Conservation (phyloP, 2,329 filamentous ascomycete genomes). For the Purpureocillium lavendulum region DNA sequence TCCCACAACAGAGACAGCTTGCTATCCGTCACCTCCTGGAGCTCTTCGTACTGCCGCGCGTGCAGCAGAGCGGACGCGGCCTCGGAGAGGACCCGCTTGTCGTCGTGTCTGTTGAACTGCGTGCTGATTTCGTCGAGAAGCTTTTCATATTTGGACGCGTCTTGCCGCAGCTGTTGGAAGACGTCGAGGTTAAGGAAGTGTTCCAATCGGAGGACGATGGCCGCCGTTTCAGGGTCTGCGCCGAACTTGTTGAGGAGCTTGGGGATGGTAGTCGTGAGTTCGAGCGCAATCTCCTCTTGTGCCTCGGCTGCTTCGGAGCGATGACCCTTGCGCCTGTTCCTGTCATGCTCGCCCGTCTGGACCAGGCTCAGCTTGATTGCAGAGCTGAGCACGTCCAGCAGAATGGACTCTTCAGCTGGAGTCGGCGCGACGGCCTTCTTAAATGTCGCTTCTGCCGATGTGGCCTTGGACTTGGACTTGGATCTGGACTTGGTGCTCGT, state of each 20-base stretch:
- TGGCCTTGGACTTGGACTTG: conserved; percentile 43
- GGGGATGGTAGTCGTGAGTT: conserved; percentile 72
- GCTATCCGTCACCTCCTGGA: conserved; percentile 74
- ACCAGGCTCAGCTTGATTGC: conserved; percentile 68
- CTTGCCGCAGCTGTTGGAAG: conserved; percentile 83
- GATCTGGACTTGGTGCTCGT: conserved; percentile 44
- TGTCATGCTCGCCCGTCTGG: conserved; percentile 57
- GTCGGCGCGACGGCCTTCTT: conserved; percentile 66
- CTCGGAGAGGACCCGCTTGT: conserved; percentile 76
- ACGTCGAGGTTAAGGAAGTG: conserved; percentile 80
- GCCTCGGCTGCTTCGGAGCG: conserved; percentile 59
- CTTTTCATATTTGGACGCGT: conserved; percentile 69
- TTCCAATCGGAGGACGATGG: conserved; percentile 76
- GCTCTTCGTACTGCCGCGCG: conserved; percentile 77
- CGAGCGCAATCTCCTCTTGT: conserved; percentile 70
- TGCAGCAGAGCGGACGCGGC: conserved; percentile 76
- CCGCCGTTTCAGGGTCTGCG: conserved; percentile 77
- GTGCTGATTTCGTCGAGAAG: conserved; percentile 87
- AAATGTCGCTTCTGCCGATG: conserved; percentile 50
- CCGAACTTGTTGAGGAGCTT: conserved; percentile 88
- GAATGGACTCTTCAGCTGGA: conserved; percentile 70
- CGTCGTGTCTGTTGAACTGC: conserved; percentile 88
- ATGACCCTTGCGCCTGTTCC: conserved; percentile 46
- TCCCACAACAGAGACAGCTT: conserved; percentile 84
- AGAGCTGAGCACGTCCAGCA: conserved; percentile 80